These are phyloP conservation scores for Aspergillus niger DNA, from an alignment of 2,329 filamentous ascomycete species.

Conservation along the genomic window DNA sequence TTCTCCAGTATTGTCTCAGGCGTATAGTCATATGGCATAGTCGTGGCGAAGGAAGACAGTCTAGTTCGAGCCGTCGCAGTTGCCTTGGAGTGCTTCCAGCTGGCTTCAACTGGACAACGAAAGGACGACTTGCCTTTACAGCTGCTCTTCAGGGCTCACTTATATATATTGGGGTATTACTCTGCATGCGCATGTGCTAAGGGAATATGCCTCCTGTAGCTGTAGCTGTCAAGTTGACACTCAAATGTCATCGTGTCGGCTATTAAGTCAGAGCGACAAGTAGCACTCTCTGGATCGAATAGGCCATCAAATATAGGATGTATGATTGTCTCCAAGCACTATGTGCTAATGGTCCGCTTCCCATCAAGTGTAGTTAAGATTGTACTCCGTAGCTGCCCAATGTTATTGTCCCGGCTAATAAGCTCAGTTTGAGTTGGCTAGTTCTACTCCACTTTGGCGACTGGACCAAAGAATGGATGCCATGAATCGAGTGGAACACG, in stretches of 20 bases:
- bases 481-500: neutral
- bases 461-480: neutral
- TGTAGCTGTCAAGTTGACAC: neutral
- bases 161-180: too few relatives aligned
- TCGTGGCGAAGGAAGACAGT: neutral
- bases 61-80: neutral
- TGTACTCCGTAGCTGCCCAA: neutral
- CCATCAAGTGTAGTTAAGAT: neutral
- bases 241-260: neutral
- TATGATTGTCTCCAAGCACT: neutral
- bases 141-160: too few relatives aligned
- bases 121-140: neutral
- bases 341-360: neutral
- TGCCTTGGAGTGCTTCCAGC: neutral
- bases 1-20: too few relatives aligned
- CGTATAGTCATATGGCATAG: too few relatives aligned
- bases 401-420: neutral
- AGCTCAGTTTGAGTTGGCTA: neutral
- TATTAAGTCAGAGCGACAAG: neutral
- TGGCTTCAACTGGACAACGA: neutral
- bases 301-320: too few relatives aligned
- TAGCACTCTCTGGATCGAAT: neutral
- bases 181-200: too few relatives aligned
- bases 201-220: neutral
- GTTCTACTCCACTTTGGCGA: neutral